These are phyloP conservation scores for Coniochaeta pulveracea DNA, from an alignment of 2,329 filamentous ascomycete genomes.

Conservation along the genomic window DNA sequence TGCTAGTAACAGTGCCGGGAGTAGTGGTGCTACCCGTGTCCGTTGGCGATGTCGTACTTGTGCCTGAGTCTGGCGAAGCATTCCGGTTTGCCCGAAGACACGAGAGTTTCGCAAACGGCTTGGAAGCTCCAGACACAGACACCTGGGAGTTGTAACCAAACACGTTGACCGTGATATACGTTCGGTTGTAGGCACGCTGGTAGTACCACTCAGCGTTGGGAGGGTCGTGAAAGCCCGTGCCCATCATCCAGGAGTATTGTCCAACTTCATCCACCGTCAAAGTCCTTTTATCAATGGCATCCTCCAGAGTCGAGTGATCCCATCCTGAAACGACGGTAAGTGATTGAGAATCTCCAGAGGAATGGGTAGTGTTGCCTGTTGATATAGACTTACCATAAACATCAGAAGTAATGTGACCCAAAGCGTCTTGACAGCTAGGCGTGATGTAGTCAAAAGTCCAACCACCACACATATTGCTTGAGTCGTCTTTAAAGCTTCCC, in stretches of 20 bases:
- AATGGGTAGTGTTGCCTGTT: neutral
- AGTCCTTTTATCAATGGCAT: neutral
- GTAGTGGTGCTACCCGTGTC: neutral
- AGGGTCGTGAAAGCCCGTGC: neutral
- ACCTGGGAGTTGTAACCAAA: constrained; percentile 2
- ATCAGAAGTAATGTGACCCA: neutral
- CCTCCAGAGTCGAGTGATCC: neutral
- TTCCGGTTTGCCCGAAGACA: constrained; percentile 2
- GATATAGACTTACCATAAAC: neutral
- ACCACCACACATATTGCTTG: neutral
- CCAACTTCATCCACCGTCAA: neutral
- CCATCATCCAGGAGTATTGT: neutral
- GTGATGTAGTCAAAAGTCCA: neutral
- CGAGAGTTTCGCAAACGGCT: constrained; percentile 1
- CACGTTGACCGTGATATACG: neutral
- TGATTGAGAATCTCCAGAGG: too few species aligned
- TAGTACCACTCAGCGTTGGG: neutral
- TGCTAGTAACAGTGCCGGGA: neutral
- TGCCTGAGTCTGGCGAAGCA: neutral
- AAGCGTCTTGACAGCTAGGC: neutral
- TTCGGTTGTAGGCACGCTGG: neutral
- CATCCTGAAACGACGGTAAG: too few species aligned
- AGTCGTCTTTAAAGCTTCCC: neutral
- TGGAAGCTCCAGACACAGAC: neutral
- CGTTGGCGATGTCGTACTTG: neutral